A percentile compares a stretch with the other conserved stretches of the same genome.
Evolutionary conservation across 2,329 filamentous ascomycete genomes (phyloP).

Genomic region (Pseudogymnoascus sp.): DNA sequence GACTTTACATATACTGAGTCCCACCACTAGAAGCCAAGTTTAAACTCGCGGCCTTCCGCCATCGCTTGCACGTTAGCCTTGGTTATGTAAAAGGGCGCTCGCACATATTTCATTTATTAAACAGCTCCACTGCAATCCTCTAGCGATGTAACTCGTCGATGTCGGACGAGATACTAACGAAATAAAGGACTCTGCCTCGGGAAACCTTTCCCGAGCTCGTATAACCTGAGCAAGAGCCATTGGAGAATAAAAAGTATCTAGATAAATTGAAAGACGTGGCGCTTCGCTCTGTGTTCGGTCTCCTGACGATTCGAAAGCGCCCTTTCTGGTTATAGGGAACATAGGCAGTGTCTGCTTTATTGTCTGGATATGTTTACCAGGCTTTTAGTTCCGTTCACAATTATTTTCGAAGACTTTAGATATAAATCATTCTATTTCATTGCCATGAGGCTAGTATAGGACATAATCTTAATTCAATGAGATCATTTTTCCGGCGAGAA

Average conservation of each 20-base stretch:
- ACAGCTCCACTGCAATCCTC: neutral
- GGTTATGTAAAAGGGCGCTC: neutral
- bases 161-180: neutral
- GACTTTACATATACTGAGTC: neutral
- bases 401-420: neutral
- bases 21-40: neutral
- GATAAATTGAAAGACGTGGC: neutral
- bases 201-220: neutral
- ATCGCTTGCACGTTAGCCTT: neutral
- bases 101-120: neutral
- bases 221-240: neutral
- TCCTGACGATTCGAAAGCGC: neutral
- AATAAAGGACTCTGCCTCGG: neutral
- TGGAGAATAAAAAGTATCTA: neutral
- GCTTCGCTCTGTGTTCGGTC: neutral
- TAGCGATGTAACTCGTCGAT: neutral
- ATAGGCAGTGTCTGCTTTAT: neutral
- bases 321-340: neutral
- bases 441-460: neutral
- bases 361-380: neutral
- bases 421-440: neutral
- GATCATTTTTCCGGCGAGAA: slow-evolving; percentile 1
- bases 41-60: neutral
- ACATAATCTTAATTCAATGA: slow-evolving; percentile 3
- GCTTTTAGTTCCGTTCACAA: neutral